phyloP scores from a whole-genome alignment of 2,329 filamentous ascomycete species.

The Thelonectria rubi region DNA sequence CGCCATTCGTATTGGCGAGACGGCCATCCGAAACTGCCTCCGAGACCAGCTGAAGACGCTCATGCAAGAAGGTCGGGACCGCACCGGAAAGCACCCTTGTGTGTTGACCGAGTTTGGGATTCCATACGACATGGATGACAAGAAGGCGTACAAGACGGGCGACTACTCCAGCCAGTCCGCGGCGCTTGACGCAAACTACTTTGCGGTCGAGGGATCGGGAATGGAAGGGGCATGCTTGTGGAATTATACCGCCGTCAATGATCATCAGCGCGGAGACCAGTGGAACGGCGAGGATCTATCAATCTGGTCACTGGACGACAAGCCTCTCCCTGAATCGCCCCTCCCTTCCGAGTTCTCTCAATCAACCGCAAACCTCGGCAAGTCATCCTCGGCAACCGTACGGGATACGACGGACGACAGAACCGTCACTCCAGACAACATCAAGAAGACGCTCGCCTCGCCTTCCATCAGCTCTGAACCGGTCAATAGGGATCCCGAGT shows the following conservation, averaged over 20 bases:
- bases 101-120: slow-evolving; percentile 96
- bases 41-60: slow-evolving; percentile 86
- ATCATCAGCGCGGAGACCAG: slow-evolving; percentile 87
- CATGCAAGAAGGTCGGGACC: slow-evolving; percentile 84
- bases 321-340: slow-evolving; percentile 62
- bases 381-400: slow-evolving; percentile 28
- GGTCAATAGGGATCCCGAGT: slow-evolving; percentile 62
- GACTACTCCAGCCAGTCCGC: slow-evolving; percentile 93
- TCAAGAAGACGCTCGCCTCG: slow-evolving; percentile 76
- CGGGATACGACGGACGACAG: slow-evolving; percentile 61
- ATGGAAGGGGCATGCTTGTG: slow-evolving; percentile 90
- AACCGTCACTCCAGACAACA: slow-evolving; percentile 76
- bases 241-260: slow-evolving; percentile 86
- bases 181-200: slow-evolving; percentile 96
- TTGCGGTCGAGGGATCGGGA: slow-evolving; percentile 83
- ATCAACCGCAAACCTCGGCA: slow-evolving; percentile 55
- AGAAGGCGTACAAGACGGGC: slow-evolving; percentile 93
- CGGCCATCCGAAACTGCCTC: slow-evolving; percentile 92
- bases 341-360: slow-evolving; percentile 54
- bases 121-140: slow-evolving; percentile 98
- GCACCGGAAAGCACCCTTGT: slow-evolving; percentile 88
- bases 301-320: slow-evolving; percentile 87
- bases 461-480: slow-evolving; percentile 70
- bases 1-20: slow-evolving; percentile 91
- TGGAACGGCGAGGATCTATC: slow-evolving; percentile 99